Conservation (phyloP, 495 filamentous ascomycete species). For the Talaromyces stipitatus region DNA sequence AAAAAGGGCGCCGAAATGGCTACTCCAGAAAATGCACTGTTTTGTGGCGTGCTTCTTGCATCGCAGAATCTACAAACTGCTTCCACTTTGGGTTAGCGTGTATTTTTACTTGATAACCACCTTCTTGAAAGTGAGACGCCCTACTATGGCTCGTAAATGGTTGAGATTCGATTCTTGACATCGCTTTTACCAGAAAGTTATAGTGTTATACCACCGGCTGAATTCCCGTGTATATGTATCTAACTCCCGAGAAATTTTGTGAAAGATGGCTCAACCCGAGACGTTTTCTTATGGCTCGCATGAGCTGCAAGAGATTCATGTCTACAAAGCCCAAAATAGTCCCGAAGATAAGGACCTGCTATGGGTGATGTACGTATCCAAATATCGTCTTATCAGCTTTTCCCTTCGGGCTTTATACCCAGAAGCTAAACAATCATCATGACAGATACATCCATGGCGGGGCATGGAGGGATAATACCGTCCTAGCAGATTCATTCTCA, state of each 20-base stretch:
- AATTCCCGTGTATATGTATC: not conserved
- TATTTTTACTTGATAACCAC: not conserved
- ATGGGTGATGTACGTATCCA: constrained; percentile 37
- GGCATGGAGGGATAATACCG: constrained; percentile 73
- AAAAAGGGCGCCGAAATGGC: no score
- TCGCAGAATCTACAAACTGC: not conserved
- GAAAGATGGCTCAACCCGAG: not conserved
- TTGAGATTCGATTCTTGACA: no score
- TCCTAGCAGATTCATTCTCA: constrained; percentile 28
- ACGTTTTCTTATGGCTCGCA: constrained; percentile 5
- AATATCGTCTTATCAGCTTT: not conserved
- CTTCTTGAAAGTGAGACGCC: not conserved
- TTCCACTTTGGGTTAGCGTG: not conserved
- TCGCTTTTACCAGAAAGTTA: not conserved
- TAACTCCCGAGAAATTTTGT: not conserved
- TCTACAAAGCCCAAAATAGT: not conserved
- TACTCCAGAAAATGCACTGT: not conserved
- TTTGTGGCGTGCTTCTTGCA: not conserved
- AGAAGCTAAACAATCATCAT: not conserved
- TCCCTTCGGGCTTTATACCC: not conserved
- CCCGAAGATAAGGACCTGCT: constrained; percentile 18
- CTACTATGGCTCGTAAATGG: not conserved
- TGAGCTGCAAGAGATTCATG: constrained; percentile 4
- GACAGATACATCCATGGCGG: constrained; percentile 77
- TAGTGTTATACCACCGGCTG: not conserved